phyloP scores from a whole-genome alignment of 805 yeast species.

The Wickerhamomyces mucosus region DNA sequence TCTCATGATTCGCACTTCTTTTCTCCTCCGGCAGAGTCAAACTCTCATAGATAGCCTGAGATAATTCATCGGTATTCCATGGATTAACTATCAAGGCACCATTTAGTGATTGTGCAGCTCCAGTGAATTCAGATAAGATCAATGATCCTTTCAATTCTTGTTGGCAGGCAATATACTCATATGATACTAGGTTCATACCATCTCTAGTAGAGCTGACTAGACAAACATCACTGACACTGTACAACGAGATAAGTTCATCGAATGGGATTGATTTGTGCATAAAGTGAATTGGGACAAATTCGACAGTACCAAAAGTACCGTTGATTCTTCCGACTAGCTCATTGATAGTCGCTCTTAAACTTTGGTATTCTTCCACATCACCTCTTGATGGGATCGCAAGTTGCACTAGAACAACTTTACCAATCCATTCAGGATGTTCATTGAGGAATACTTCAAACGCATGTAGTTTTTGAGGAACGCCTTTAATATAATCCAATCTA shows the following conservation, averaged over 20 bases:
- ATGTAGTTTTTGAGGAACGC: constrained; percentile 94
- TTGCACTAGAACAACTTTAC: constrained; percentile 90
- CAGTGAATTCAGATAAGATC: constrained; percentile 90
- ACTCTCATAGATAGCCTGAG: constrained; percentile 78
- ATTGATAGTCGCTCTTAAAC: constrained; percentile 85
- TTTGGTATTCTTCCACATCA: constrained; percentile 96
- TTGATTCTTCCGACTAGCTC: constrained; percentile 95
- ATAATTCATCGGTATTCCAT: constrained; percentile 94
- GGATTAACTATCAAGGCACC: constrained; percentile 95
- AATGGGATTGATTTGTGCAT: constrained; percentile 89
- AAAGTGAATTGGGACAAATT: constrained; percentile 95
- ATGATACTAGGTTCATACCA: constrained; percentile 96
- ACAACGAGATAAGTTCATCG: constrained; percentile 83
- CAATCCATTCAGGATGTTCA: constrained; percentile 97
- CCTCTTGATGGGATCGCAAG: constrained; percentile 97
- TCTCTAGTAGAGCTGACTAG: constrained; percentile 91
- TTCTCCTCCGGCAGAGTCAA: constrained; percentile 80
- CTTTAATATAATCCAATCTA: constrained; percentile 92
- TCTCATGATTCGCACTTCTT: constrained; percentile 66
- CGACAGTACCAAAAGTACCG: constrained; percentile 93
- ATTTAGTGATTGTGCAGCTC: constrained; percentile 97
- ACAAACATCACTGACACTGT: constrained; percentile 82
- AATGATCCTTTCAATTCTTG: constrained; percentile 75
- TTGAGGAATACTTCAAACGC: constrained; percentile 89
- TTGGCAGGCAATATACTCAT: constrained; percentile 96